Evolutionary conservation across 2,329 filamentous ascomycete species (phyloP).

Genomic region (Xylaria sp.): DNA sequence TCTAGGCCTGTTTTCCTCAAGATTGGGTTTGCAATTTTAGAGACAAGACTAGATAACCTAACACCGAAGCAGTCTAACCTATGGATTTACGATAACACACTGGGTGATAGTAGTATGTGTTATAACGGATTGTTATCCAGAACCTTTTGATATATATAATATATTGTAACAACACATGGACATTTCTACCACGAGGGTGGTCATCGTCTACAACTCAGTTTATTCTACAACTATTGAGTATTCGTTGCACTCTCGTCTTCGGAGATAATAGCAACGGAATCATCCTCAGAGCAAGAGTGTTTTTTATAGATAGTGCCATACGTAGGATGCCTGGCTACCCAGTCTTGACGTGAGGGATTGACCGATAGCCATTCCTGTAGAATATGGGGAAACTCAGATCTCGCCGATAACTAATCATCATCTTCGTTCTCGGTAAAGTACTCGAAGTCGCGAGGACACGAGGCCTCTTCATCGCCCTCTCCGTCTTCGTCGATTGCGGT

Average conservation of each 20-base stretch:
- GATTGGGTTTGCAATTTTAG: not conserved
- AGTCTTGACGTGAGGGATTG: not conserved
- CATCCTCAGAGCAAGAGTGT: not conserved
- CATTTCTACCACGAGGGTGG: not conserved
- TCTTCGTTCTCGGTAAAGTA: conserved; percentile 77
- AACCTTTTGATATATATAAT: not conserved
- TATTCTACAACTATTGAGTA: not conserved
- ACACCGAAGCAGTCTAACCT: not conserved
- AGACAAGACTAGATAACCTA: not conserved
- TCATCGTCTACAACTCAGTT: not conserved
- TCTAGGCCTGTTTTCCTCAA: not conserved
- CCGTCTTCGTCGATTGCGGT: conserved; percentile 89
- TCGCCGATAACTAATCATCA: conserved; percentile 48
- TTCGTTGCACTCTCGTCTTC: not conserved
- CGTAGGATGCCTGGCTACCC: not conserved
- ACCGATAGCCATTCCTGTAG: not conserved
- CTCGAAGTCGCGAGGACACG: conserved; percentile 77
- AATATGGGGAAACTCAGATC: not conserved
- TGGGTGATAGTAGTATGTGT: not conserved
- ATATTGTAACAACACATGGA: not conserved
- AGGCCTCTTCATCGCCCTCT: conserved; percentile 77
- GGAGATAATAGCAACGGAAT: not conserved
- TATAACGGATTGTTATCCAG: not conserved
- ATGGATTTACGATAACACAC: not conserved
- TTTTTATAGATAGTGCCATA: not conserved